Conservation (phyloP, 495 filamentous ascomycete genomes). For the Daldinia decipiens region DNA sequence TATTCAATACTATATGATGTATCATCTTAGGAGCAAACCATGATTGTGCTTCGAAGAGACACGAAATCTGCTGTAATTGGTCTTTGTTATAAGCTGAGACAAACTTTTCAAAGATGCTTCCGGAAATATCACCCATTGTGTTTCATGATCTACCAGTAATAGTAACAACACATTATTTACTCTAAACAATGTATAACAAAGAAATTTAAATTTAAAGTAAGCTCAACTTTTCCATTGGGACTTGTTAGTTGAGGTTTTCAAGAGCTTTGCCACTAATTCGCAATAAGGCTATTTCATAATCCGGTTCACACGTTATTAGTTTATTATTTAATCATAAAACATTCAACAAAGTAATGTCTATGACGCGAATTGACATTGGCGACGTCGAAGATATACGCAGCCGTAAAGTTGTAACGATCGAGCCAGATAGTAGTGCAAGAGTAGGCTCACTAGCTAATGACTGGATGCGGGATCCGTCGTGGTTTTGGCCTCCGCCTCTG, state of each 20-base stretch:
- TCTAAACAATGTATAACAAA: neutral
- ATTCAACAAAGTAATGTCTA: neutral
- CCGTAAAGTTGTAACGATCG: slow-evolving; percentile 11
- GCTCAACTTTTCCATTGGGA: neutral
- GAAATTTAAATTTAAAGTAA: neutral
- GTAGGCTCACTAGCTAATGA: neutral
- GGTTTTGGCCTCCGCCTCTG: slow-evolving; percentile 26
- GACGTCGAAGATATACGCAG: slow-evolving; percentile 8
- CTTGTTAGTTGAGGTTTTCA: neutral
- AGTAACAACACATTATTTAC: slow-evolving; percentile 11
- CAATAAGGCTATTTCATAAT: neutral
- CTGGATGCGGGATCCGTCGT: slow-evolving; percentile 21
- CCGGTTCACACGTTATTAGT: neutral
- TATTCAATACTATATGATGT: neutral
- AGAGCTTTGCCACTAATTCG: neutral
- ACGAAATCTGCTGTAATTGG: neutral
- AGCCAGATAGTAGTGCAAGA: neutral
- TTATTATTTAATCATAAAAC: neutral
- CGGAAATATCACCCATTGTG: slow-evolving; percentile 25
- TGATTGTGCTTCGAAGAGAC: neutral
- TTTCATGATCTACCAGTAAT: slow-evolving; percentile 9
- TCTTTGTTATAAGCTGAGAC: slow-evolving; percentile 20
- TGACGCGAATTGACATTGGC: neutral
- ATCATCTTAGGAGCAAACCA: neutral
- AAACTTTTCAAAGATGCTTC: slow-evolving; percentile 26